These are phyloP conservation scores for Gnomoniopsis smithogilvyi DNA, from an alignment of 2,329 filamentous ascomycete genomes.

Conservation along the genomic window DNA sequence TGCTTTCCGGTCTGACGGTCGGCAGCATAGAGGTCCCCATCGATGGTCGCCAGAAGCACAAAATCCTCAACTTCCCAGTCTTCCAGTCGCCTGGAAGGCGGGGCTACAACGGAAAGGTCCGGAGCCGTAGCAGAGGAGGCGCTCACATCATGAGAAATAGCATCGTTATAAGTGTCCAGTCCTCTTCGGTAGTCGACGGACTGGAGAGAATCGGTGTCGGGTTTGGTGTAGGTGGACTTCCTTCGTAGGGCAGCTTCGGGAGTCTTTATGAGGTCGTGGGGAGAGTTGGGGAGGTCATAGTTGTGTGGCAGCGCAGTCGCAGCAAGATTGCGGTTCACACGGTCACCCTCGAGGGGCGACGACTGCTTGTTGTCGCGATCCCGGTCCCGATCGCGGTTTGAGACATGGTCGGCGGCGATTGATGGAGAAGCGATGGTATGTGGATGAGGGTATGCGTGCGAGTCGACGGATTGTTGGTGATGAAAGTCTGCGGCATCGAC, in stretches of 20 bases:
- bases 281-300: not conserved
- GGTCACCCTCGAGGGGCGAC: conserved; percentile 16
- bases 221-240: conserved; percentile 16
- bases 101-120: conserved; percentile 93
- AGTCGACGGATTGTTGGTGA: conserved; percentile 19
- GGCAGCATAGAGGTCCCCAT: conserved; percentile 90
- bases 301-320: conserved; percentile 18
- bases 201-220: conserved; percentile 2
- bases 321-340: conserved; percentile 19
- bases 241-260: conserved; percentile 12
- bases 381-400: not conserved
- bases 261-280: conserved; percentile 15
- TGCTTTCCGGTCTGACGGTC: conserved; percentile 82
- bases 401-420: not conserved
- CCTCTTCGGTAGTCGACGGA: not conserved
- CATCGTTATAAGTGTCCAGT: conserved; percentile 26
- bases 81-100: conserved; percentile 93
- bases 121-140: conserved; percentile 97
- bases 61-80: conserved; percentile 99
- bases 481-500: conserved; percentile 41
- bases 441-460: conserved; percentile 21
- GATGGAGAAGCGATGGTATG: conserved; percentile 14
- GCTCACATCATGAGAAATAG: conserved; percentile 70
- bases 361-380: not conserved
- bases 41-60: conserved; percentile 99